Evolutionary conservation across 805 yeast genomes (phyloP), one percentile per base, ranked within the genome.

Genomic region (Metschnikowia lachancei): DNA sequence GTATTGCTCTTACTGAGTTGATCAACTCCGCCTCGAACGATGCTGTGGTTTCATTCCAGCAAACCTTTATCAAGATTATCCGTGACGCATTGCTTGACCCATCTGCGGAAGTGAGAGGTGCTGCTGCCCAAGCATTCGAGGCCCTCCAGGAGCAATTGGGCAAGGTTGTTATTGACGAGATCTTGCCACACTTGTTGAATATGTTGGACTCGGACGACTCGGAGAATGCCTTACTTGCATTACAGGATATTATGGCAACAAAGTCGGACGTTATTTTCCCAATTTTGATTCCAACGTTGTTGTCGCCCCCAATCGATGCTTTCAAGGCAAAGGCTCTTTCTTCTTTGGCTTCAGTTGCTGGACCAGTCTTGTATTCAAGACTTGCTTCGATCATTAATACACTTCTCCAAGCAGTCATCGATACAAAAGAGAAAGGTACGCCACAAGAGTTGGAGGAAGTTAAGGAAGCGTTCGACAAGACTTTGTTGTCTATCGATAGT

Each of bases 201-300:
- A 75, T 83, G 78, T 73, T 92, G 56, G 83, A 85, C 51, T 62
- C 75, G 2, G 69, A 76, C 13, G 72, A 69, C 35, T 81, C 91
- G 0, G 87, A 81, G 40, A 76, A 79, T 59, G 97, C 99, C 0
- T 76, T 94, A 54, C 75, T 83, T 43, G 99, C 98, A 7, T 76
- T 94, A 54, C 83, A 85, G 67, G 97, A 91, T 61, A 85, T 94
- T 57, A 87, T 92, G 95, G 80, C 94, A 10, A 83, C 90, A 2
- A 88, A 87, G 59, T 78, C 97, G 6, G 95, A 88, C 48, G 84
- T 87, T 3, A 87, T 95, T 46, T 90, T 95, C 90, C 97, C 98
- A 40, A 85, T 88, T 39, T 77, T 94, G 62, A 76, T 92, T 49
- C 97, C 98, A 36, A 80, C 95, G 0, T 75, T 94, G 60, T 74